These are phyloP conservation scores for Mycena sp. DNA, from an alignment of 1,284 basidiomycete genomes.

Conservation along the genomic window DNA sequence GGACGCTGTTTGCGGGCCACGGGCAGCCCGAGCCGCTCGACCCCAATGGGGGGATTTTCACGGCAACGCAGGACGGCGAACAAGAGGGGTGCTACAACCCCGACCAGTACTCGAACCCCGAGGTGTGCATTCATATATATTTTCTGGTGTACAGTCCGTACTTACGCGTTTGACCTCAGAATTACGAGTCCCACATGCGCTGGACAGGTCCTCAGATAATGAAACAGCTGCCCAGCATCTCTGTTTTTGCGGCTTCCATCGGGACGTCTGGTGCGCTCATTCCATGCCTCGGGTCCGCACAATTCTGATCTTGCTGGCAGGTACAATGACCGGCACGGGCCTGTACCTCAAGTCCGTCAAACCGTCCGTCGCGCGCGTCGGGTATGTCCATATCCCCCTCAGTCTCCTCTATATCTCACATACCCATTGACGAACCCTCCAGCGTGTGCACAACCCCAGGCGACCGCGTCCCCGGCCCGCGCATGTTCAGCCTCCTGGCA, in stretches of 20 bases:
- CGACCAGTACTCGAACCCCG: slow-evolving; percentile 41
- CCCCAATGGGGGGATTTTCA: slow-evolving; percentile 40
- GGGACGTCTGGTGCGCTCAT: slow-evolving; percentile 39
- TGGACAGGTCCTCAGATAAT: slow-evolving; percentile 44
- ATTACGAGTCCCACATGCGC: slow-evolving; percentile 42
- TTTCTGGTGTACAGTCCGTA: neutral
- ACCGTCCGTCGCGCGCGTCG: slow-evolving; percentile 37
- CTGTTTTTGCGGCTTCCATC: slow-evolving; percentile 40
- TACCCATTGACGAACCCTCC: neutral
- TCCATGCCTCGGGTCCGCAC: neutral
- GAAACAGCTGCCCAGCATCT: slow-evolving; percentile 40
- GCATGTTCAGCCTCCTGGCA: slow-evolving; percentile 39
- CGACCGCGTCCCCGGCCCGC: slow-evolving; percentile 43
- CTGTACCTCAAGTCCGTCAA: slow-evolving; percentile 40
- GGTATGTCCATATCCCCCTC: slow-evolving; percentile 25
- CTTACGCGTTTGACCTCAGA: slow-evolving; percentile 30
- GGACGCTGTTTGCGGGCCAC: slow-evolving; percentile 37
- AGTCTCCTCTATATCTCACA: neutral
- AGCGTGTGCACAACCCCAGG: slow-evolving; percentile 40
- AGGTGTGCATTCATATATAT: slow-evolving; percentile 27
- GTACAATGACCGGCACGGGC: slow-evolving; percentile 43
- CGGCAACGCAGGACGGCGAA: slow-evolving; percentile 36
- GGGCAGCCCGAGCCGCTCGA: slow-evolving; percentile 34
- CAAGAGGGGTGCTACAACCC: slow-evolving; percentile 38
- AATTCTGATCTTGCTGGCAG: slow-evolving; percentile 18